These are phyloP conservation scores for Sugiyamaella grinbergsii DNA, from an alignment of 1,139 yeast genomes.

Conservation along the genomic window DNA sequence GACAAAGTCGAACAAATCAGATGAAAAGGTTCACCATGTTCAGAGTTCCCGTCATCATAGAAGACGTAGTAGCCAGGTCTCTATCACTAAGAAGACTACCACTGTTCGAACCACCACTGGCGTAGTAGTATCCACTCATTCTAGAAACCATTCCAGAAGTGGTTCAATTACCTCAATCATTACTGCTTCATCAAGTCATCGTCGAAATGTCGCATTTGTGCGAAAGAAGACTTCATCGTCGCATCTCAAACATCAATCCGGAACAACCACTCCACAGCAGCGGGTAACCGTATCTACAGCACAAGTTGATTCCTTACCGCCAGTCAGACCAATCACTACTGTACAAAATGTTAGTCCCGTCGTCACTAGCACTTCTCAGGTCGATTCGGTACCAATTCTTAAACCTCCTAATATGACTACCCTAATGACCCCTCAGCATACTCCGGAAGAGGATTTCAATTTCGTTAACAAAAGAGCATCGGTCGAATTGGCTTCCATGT, in stretches of 20 bases:
- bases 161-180: slow-evolving; percentile 31
- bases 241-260: slow-evolving; percentile 15
- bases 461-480: slow-evolving; percentile 19
- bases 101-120: slow-evolving; percentile 4
- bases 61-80: slow-evolving; percentile 17
- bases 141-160: slow-evolving; percentile 32
- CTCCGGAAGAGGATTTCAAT: slow-evolving; percentile 15
- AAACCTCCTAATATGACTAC: not conserved
- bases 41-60: slow-evolving; percentile 8
- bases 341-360: not conserved
- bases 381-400: slow-evolving; percentile 3
- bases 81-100: slow-evolving; percentile 7
- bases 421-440: not conserved
- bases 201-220: slow-evolving; percentile 30
- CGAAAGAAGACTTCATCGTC: slow-evolving; percentile 16
- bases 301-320: not conserved
- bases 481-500: slow-evolving; percentile 24
- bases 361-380: not conserved
- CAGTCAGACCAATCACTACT: slow-evolving; percentile 5
- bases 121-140: slow-evolving; percentile 21
- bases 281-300: not conserved
- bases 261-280: slow-evolving; percentile 8
- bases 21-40: too few relatives aligned
- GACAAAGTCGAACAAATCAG: not conserved
- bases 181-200: slow-evolving; percentile 34